Percentiles rank a stretch among this genome's conserved stretches.
These are phyloP conservation scores for Lasiodiplodia hormozganensis DNA, from an alignment of 2,329 filamentous ascomycete genomes.

Conservation along the genomic window DNA sequence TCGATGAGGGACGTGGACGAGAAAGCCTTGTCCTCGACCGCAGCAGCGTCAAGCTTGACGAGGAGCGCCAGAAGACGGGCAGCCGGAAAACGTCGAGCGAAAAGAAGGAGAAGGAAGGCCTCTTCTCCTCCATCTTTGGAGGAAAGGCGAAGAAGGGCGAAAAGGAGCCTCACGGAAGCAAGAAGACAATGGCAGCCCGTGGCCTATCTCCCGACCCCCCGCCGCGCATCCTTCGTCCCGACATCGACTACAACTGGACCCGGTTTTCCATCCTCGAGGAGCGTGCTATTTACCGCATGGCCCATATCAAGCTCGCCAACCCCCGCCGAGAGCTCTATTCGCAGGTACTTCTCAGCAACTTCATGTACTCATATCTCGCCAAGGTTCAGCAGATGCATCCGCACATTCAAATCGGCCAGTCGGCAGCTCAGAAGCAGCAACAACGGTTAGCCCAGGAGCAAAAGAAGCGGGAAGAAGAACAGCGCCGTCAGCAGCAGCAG, in stretches of 20 bases:
- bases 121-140: constrained; percentile 94
- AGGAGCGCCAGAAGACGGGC: constrained; percentile 83
- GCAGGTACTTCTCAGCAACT: constrained; percentile 96
- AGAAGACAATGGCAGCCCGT: constrained; percentile 74
- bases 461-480: constrained; percentile 39
- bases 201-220: constrained; percentile 79
- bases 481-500: constrained; percentile 45
- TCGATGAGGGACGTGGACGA: constrained; percentile 73
- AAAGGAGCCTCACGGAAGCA: constrained; percentile 67
- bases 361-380: constrained; percentile 99
- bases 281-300: constrained; percentile 97
- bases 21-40: constrained; percentile 87
- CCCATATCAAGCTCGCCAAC: constrained; percentile 98
- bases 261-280: constrained; percentile 95
- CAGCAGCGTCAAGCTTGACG: constrained; percentile 75
- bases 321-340: constrained; percentile 89
- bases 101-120: constrained; percentile 90
- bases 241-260: constrained; percentile 96
- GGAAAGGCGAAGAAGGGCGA: constrained; percentile 87
- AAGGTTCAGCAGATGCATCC: constrained; percentile 99
- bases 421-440: constrained; percentile 72
- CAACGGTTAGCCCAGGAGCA: constrained; percentile 62
- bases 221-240: constrained; percentile 75
- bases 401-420: constrained; percentile 88
- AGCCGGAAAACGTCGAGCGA: constrained; percentile 70